Base-by-base conservation (phyloP, 768 basidiomycete genomes). In the Clitopilus passeckerianus region DNA sequence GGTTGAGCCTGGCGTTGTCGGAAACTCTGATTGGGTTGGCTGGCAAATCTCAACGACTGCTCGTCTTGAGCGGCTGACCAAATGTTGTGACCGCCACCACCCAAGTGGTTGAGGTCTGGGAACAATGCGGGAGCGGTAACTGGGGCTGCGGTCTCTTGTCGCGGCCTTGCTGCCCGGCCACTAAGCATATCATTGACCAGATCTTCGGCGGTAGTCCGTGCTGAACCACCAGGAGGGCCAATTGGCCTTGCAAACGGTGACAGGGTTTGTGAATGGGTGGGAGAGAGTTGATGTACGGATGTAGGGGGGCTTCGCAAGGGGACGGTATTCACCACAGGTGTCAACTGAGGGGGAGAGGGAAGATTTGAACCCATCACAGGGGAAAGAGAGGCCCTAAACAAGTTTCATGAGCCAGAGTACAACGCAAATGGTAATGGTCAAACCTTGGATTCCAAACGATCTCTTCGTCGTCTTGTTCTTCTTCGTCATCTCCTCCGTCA, bases 361-460 rank as follows among this genome's bases (percentile, higher is more conserved):
- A 72, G 62, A 14, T 66, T 59, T 5, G 75, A 71, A 16, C 53
- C 34, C 24, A 65, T 56, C 54, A 60, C 54, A 22, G 70, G 69
- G 27, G 76, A 74, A 14, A 67, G 56, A 37, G 67, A 57, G 10
- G 67, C 70, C 63, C 73, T 41, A n/a, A 41, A 5, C 5, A 41
- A 12, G 74, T 53, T 41, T 30, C 34, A 54, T 53, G 20, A 61
- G 53, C 27, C 18, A 50, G 57, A 22, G 24, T 34, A 46, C 33
- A 52, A 8, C n/a, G n/a, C 22, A 34, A 30, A 14, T 30, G 4
- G n/a, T n/a, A 30, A 53, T 8, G 12, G 22, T 59, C 73, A 23
- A 58, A 86, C 86, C 83, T 80, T 34, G 84, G 87, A 68, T 89
- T 81, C 75, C 86, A 89, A 53, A 98, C 86, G 64, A 94, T 86